Conservation (phyloP, 2,329 filamentous ascomycete genomes). For the Monosporascus sp. region DNA sequence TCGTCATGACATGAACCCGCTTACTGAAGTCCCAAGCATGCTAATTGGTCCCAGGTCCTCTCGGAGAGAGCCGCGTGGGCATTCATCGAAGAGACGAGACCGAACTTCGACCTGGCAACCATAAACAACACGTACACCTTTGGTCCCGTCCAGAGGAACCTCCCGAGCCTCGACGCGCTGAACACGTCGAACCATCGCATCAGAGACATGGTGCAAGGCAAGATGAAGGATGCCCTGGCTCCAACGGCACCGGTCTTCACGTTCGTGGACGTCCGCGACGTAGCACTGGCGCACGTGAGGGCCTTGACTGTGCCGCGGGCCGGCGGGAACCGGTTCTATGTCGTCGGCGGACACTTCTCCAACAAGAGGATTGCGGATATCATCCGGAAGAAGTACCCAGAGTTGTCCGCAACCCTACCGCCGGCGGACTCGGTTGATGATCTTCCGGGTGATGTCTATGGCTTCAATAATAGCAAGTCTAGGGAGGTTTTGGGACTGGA, state of each 20-base stretch:
- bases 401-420: slow-evolving; percentile 44
- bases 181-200: slow-evolving; percentile 71
- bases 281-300: slow-evolving; percentile 58
- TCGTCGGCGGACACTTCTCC: slow-evolving; percentile 54
- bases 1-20: neutral
- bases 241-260: slow-evolving; percentile 51
- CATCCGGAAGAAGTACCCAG: slow-evolving; percentile 49
- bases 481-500: slow-evolving; percentile 53
- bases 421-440: slow-evolving; percentile 31
- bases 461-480: slow-evolving; percentile 50
- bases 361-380: slow-evolving; percentile 54
- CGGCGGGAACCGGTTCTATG: slow-evolving; percentile 57
- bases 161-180: slow-evolving; percentile 56
- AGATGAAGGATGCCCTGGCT: slow-evolving; percentile 50
- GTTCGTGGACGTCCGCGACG: slow-evolving; percentile 57
- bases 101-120: slow-evolving; percentile 54
- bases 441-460: slow-evolving; percentile 43
- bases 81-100: slow-evolving; percentile 49
- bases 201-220: slow-evolving; percentile 56
- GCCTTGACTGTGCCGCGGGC: slow-evolving; percentile 52
- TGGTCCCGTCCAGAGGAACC: slow-evolving; percentile 58
- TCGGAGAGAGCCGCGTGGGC: slow-evolving; percentile 64
- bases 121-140: slow-evolving; percentile 60
- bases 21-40: neutral
- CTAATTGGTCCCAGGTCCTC: slow-evolving; percentile 43